Conservation (phyloP, 1,284 basidiomycete species). For the Vanrija sp. region DNA sequence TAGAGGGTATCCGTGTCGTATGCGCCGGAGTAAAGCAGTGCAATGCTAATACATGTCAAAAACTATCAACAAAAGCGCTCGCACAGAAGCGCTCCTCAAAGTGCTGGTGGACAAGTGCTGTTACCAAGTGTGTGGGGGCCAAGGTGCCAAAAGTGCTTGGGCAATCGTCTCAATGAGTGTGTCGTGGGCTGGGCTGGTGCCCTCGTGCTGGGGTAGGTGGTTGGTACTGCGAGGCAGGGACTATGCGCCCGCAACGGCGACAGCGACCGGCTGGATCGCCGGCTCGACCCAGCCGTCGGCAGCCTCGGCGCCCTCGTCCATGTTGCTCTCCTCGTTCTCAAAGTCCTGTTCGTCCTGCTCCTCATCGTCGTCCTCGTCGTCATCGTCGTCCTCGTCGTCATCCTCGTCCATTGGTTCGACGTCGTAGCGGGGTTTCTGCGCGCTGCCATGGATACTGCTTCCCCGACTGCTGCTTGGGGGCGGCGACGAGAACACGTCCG, state of each 20-base stretch:
- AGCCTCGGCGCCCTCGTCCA: too few relatives aligned
- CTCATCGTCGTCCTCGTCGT: neutral
- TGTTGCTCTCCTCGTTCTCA: neutral
- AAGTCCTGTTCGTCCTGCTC: neutral
- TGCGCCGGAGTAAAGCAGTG: neutral
- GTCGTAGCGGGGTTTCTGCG: neutral
- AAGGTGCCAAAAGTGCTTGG: neutral
- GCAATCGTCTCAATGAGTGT: neutral
- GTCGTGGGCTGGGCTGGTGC: too few relatives aligned
- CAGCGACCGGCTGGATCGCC: neutral
- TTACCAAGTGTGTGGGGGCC: too few relatives aligned
- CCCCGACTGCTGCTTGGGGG: conserved; percentile 2
- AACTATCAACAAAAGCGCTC: neutral
- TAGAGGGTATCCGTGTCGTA: too few relatives aligned
- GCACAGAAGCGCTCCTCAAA: too few relatives aligned
- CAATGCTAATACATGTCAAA: neutral
- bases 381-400: neutral
- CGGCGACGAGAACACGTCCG: conserved; percentile 9
- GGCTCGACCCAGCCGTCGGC: neutral
- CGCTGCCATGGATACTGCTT: conserved; percentile 1
- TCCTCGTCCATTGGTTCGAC: conserved; percentile 2
- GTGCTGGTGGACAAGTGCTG: neutral
- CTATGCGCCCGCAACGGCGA: neutral
- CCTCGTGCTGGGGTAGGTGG: too few relatives aligned
- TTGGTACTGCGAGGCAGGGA: too few relatives aligned